Evolutionary conservation across 257 asterid genomes (phyloP), one percentile per base, ranked within the genome.

Genomic region (Salvia hispanica): DNA sequence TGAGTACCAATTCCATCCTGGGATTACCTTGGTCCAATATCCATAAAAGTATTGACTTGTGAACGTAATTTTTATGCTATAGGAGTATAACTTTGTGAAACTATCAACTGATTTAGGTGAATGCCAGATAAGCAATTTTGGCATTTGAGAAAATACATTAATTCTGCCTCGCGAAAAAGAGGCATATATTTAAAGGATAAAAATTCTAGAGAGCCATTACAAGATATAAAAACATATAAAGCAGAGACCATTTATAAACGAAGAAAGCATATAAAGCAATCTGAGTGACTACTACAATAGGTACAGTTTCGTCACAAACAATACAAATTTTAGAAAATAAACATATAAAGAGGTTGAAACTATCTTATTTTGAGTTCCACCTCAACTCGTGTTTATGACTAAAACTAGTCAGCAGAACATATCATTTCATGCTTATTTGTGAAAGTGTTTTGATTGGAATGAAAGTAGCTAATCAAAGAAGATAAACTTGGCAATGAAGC

Each of bases 41-140:
- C 39, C 45, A 55, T 16, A 13, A 43, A 46, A 59, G 14, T 9
- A 36, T 13, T 42, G 31, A 55, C 42, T 31, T 28, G 42, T 13
- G 18, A 31, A 31, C 18, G 13, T 3, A 28, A 63, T 45, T 31
- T 28, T 44, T 46, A 42, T n/a, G 31, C 31, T 25, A n/a, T 51
- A n/a, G n/a, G n/a, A n/a, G n/a, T n/a, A 25, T 11, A 25, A 52
- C 63, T n/a, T 36, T 70, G 37, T 61, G 58, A 48, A 48, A 2
- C 25, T 3, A 53, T 5, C 25, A 50, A 53, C 9, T 53, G 37
- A 21, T 53, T 10, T 9, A 25, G n/a, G 59, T 51, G n/a, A n/a
- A 72, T 55, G 72, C 31, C 45, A 55, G 64, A 56, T 43, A 10
- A 9, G 39, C 74, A 58, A 15, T 43, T 58, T 36, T 34, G 52